Evolutionary conservation across 2,329 filamentous ascomycete species (phyloP).

Genomic region (Drechslerella coelobrocha): DNA sequence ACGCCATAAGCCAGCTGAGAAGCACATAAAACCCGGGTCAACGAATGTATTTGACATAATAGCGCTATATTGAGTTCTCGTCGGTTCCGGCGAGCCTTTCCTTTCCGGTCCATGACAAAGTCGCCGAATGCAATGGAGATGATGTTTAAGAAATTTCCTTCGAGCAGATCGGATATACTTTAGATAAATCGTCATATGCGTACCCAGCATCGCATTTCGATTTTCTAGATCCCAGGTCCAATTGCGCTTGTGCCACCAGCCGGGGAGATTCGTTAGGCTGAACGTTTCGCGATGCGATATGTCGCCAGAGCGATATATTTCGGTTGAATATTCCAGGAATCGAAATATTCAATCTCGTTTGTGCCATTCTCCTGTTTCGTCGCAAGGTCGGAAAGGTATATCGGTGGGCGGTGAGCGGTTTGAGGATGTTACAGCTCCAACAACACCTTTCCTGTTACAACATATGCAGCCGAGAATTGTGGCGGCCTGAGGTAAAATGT

Average conservation of each 20-base stretch:
- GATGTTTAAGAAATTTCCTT: constrained; percentile 9
- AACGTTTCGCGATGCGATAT: constrained; percentile 18
- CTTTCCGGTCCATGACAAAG: constrained; percentile 22
- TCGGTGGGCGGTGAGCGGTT: constrained; percentile 27
- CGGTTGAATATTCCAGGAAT: constrained; percentile 32
- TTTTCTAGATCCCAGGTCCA: too few species aligned
- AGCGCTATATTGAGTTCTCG: too few species aligned
- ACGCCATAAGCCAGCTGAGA: constrained; percentile 16
- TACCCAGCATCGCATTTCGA: constrained; percentile 17
- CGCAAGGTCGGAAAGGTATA: constrained; percentile 39
- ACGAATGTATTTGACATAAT: neutral
- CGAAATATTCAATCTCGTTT: constrained; percentile 1
- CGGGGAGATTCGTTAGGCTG: constrained; percentile 4
- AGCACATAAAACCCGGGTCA: constrained; percentile 1
- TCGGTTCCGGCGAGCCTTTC: constrained; percentile 13
- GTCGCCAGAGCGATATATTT: constrained; percentile 1
- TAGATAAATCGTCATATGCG: constrained; percentile 39
- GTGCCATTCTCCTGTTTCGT: constrained; percentile 42
- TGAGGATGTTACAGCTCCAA: constrained; percentile 31
- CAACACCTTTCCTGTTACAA: constrained; percentile 41
- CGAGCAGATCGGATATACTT: constrained; percentile 17
- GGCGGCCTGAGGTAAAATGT: constrained; percentile 37
- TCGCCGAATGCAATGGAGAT: constrained; percentile 50
- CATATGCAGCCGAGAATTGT: constrained; percentile 42
- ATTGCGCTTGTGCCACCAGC: neutral